These are phyloP conservation scores for Selaginella tamariscina DNA, from an alignment of 75 land plant genomes.

Conservation along the genomic window DNA sequence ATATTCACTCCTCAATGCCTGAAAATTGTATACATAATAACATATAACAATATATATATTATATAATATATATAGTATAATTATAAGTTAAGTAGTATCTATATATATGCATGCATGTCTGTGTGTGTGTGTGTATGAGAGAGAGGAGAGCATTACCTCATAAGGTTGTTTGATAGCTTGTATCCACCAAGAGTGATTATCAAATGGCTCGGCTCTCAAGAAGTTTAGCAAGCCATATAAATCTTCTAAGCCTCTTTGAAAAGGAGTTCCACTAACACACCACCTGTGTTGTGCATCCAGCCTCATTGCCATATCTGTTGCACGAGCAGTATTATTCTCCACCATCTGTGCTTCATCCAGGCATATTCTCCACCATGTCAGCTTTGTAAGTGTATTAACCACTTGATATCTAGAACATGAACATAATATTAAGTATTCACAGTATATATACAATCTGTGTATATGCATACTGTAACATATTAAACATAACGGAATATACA, in stretches of 20 bases:
- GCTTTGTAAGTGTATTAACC: slow-evolving; percentile 75
- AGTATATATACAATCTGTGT: not conserved
- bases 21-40: not conserved
- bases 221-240: slow-evolving; percentile 73
- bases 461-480: not conserved
- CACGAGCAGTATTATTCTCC: slow-evolving; percentile 65
- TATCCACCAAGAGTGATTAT: slow-evolving; percentile 70
- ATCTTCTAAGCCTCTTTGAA: slow-evolving; percentile 86
- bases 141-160: slow-evolving; percentile 46
- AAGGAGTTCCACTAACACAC: slow-evolving; percentile 98
- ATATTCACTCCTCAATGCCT: slow-evolving; percentile 90
- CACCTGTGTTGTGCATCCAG: slow-evolving; percentile 69
- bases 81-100: too few species aligned
- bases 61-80: too few species aligned
- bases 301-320: slow-evolving; percentile 91
- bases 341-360: slow-evolving; percentile 99
- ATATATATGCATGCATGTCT: too few species aligned
- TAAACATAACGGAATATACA: not conserved
- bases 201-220: slow-evolving; percentile 62
- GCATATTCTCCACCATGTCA: slow-evolving; percentile 91
- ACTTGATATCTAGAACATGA: slow-evolving; percentile 63
- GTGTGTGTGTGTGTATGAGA: not conserved
- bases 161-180: slow-evolving; percentile 78
- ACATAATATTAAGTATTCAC: not conserved
- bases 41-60: too few species aligned